Conservation (phyloP, 1,284 basidiomycete genomes). For the Irpex sp. region DNA sequence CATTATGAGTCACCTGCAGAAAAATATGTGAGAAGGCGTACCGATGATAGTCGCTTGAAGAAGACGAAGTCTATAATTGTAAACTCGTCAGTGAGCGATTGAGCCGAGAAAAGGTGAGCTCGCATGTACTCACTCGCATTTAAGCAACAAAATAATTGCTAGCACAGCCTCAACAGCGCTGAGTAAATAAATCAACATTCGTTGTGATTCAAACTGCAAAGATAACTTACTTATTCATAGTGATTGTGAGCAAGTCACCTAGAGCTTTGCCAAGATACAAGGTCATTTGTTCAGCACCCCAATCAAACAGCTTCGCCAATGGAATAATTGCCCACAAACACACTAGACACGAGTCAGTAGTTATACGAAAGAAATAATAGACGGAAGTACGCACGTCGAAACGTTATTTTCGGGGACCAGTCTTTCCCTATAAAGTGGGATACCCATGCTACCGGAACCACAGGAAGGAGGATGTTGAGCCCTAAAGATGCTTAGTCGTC, state of each 20-base stretch:
- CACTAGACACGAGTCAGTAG: slow-evolving; percentile 30
- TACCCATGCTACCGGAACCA: slow-evolving; percentile 63
- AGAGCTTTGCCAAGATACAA: slow-evolving; percentile 53
- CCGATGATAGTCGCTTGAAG: slow-evolving; percentile 60
- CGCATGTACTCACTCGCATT: slow-evolving; percentile 55
- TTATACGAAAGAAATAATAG: background rate
- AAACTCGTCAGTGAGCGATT: background rate
- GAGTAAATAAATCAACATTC: background rate
- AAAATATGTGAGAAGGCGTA: no score
- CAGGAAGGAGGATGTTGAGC: slow-evolving; percentile 50
- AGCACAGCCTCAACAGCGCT: slow-evolving; percentile 57
- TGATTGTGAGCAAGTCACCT: slow-evolving; percentile 55
- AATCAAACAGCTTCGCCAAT: slow-evolving; percentile 54
- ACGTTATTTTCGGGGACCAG: slow-evolving; percentile 19
- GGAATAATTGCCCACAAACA: slow-evolving; percentile 56
- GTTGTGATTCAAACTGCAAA: background rate
- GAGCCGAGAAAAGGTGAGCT: background rate
- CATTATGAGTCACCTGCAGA: background rate
- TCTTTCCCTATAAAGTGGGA: slow-evolving; percentile 40
- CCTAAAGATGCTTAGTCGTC: background rate
- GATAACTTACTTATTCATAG: slow-evolving; percentile 53
- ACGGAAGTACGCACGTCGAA: slow-evolving; percentile 18
- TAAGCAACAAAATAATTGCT: slow-evolving; percentile 58
- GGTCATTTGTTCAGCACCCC: slow-evolving; percentile 58
- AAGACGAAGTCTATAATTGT: slow-evolving; percentile 38